Base-by-base conservation (phyloP, 2,329 filamentous ascomycete species). In the Apiospora malaysiana region DNA sequence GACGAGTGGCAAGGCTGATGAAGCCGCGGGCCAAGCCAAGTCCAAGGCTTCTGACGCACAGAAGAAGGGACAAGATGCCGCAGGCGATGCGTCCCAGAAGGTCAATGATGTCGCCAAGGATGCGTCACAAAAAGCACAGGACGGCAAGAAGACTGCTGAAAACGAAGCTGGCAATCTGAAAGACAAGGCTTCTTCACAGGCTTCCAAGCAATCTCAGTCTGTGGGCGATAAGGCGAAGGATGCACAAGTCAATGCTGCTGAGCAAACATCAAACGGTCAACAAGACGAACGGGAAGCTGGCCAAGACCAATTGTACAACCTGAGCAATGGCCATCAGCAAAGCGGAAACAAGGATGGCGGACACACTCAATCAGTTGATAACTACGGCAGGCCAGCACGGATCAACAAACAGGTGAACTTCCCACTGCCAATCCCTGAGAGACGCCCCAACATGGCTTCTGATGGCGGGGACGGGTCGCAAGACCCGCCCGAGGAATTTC, bases 351-450 rank as follows among this genome's bases (percentile, higher is more conserved):
- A 40, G 9, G 56, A 63, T 63, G 32, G 21, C 23, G 67, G 49
- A 10, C 46, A 70, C 6, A 49, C 72, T 5, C 75, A 72, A 27
- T 67, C 70, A 10, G 42, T 75, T 10, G 78, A 80, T 66, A 80
- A 80, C 68, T 79, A 78, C 76, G 79, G 78, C 18, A 72, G 74
- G 25, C 79, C 79, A 7, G 72, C 75, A 18, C 77, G 76, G 42
- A 77, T 80, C 65, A 74, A 79, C 70, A 73, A 76, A 65, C 75
- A 75, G 46, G 75, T 80, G 27, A 78, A 80, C 43, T 78, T 80
- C 10, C 78, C 79, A n/a, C 70, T 80, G 18, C 76, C 76, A 46
- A 73, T 75, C 16, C 76, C 73, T 6, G 72, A 75, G 23, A 76
- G 73, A 40, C 51, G 40, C 32, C 43, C 67, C 23, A 71, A 68